Conservation (phyloP, 805 yeast species). For the Metschnikowia henanensis region DNA sequence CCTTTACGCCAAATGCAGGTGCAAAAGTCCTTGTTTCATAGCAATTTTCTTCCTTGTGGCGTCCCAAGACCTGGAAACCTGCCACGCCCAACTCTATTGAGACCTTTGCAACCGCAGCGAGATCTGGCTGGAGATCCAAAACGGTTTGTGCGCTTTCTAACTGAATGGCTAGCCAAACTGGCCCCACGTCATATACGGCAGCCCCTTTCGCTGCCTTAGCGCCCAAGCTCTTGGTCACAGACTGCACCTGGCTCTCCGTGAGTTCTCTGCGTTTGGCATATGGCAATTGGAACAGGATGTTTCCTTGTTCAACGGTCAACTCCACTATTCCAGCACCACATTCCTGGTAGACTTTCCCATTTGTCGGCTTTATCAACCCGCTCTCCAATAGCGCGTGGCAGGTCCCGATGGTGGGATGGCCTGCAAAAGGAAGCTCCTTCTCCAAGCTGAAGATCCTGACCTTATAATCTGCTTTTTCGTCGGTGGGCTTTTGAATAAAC, state of each 20-base stretch:
- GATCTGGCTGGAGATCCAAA: slow-evolving; percentile 32
- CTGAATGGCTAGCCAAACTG: slow-evolving; percentile 43
- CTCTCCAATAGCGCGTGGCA: slow-evolving; percentile 46
- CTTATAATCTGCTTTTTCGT: slow-evolving; percentile 42
- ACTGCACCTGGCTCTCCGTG: slow-evolving; percentile 5
- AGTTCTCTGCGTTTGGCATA: slow-evolving; percentile 15
- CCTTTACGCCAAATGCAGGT: slow-evolving; percentile 34
- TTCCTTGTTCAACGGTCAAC: slow-evolving; percentile 23
- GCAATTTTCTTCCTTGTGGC: slow-evolving; percentile 14
- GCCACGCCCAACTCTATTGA: slow-evolving; percentile 19
- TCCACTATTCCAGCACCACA: slow-evolving; percentile 46
- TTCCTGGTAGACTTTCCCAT: slow-evolving; percentile 39
- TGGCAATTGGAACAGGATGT: slow-evolving; percentile 30
- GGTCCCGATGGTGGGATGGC: slow-evolving; percentile 62
- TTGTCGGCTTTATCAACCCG: slow-evolving; percentile 26
- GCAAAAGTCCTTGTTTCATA: slow-evolving; percentile 45
- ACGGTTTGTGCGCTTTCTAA: slow-evolving; percentile 32
- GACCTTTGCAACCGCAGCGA: slow-evolving; percentile 19
- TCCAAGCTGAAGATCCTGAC: slow-evolving; percentile 50
- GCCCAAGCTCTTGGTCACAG: slow-evolving; percentile 11
- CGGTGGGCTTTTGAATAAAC: slow-evolving; percentile 45
- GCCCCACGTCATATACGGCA: slow-evolving; percentile 42
- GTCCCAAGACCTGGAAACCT: slow-evolving; percentile 44
- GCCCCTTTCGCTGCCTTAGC: slow-evolving; percentile 21
- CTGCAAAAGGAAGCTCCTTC: slow-evolving; percentile 58